Evolutionary conservation across 2,329 filamentous ascomycete species (phyloP), one percentile per base, ranked within the genome.

Genomic region (Fusarium coicis): DNA sequence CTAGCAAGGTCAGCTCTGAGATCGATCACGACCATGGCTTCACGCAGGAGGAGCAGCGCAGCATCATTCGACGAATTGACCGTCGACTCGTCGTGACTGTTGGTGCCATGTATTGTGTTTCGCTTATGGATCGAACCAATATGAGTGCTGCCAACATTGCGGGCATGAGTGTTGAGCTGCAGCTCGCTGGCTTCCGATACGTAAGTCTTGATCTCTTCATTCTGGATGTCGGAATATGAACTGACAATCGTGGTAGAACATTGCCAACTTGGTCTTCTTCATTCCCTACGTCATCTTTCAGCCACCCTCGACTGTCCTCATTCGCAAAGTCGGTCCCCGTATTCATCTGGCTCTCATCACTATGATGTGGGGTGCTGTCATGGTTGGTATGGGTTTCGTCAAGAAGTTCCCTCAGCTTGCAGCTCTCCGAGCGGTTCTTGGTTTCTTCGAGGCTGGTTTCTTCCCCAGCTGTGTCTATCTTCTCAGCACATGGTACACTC

Each of bases 71-170:
- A 63, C 89, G 90, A 18, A 85, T 96, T 74, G 94, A 97, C 81
- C 83, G 85, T 36, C 89, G 91, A 5, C 83, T 93, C 7, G 88
- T 93, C 44, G 78, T 87, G 7, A 90, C 87, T 4, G 88, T 90
- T 9, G 91, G 91, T 26, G 78, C 87, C 72, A 87, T 94, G 83
- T 95, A 95, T 81, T 93, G 92, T 79, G 86, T 93, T 75, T 92
- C 89, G 72, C 83, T 96, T 66, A 93, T 96, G 90, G 93, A 96
- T 78, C 86, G 93, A 37, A 94, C 92, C 4, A 96, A 96, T 80
- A 83, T 95, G 79, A 89, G 89, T n/a, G 85, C 89, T 28, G 93
- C 93, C 44, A 89, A 89, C 50, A 92, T 96, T 79, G 93, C 93
- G 26, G 93, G 88, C 58, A 88, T 90, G 86, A 76, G 78, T 21